phyloP scores from a whole-genome alignment of 2,329 filamentous ascomycete genomes.

The Fusarium pseudoanthophilum region DNA sequence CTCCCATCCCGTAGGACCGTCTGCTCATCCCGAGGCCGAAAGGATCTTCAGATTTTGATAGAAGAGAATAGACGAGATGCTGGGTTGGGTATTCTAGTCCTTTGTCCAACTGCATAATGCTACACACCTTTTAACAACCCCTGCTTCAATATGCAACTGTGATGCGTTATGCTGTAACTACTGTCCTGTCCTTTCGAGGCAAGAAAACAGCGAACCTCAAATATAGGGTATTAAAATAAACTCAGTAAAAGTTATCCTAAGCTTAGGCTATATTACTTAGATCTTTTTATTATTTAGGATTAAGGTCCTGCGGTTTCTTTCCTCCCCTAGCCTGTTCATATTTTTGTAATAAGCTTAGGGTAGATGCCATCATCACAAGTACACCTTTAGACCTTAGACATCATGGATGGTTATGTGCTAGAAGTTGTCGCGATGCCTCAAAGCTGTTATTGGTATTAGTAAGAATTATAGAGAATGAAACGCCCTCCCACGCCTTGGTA shows the following conservation, averaged over 20 bases:
- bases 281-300: too few species aligned
- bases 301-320: too few species aligned
- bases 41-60: slow-evolving; percentile 18
- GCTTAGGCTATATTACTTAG: too few species aligned
- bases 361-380: not conserved
- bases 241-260: too few species aligned
- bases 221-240: too few species aligned
- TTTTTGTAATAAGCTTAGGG: not conserved
- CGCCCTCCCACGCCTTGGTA: not conserved
- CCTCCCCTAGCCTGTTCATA: not conserved
- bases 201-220: too few species aligned
- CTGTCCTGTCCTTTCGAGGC: not conserved
- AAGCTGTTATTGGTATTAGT: not conserved
- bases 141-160: slow-evolving; percentile 8
- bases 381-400: not conserved
- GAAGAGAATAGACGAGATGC: not conserved
- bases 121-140: not conserved
- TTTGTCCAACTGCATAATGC: not conserved
- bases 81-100: slow-evolving; percentile 26
- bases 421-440: not conserved
- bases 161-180: not conserved
- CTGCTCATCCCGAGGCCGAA: slow-evolving; percentile 29
- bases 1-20: not conserved
- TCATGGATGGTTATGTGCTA: not conserved
- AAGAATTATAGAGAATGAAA: not conserved